Conservation (phyloP, 805 yeast species). For the Candida rishiriensis region DNA sequence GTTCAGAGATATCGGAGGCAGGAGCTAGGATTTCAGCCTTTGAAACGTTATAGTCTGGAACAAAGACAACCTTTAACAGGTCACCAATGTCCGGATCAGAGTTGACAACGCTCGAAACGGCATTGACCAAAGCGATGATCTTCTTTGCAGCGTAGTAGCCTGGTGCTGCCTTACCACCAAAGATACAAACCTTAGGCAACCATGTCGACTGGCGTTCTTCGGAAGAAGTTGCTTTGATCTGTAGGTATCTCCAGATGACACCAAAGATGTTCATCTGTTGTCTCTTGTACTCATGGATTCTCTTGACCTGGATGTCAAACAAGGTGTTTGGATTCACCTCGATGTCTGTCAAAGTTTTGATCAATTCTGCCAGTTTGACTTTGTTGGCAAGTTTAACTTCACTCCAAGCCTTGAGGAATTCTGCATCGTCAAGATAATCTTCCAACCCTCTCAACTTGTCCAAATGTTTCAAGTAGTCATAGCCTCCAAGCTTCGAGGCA, state of each 20-base stretch:
- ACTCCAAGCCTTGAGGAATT: conserved; percentile 68
- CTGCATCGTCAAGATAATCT: conserved; percentile 59
- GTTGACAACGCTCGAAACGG: conserved; percentile 78
- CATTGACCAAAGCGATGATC: conserved; percentile 78
- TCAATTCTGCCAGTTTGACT: conserved; percentile 56
- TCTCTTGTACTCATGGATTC: conserved; percentile 94
- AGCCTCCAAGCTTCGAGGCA: conserved; percentile 63
- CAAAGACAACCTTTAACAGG: conserved; percentile 77
- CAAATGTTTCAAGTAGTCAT: conserved; percentile 65
- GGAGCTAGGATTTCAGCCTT: conserved; percentile 90
- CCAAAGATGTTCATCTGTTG: conserved; percentile 93
- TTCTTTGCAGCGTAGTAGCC: conserved; percentile 94
- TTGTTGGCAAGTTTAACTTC: conserved; percentile 68
- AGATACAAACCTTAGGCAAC: conserved; percentile 71
- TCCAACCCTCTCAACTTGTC: conserved; percentile 63
- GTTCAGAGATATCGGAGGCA: conserved; percentile 87
- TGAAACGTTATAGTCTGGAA: conserved; percentile 91
- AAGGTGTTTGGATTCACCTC: conserved; percentile 68
- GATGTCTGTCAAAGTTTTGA: conserved; percentile 56
- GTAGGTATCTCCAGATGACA: conserved; percentile 75
- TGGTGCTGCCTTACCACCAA: conserved; percentile 98
- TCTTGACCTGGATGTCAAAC: conserved; percentile 89
- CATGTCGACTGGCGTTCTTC: conserved; percentile 58
- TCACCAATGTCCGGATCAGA: conserved; percentile 70
- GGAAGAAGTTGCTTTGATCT: conserved; percentile 62